Conservation (phyloP, 768 basidiomycete species). For the Rhizopogon roseolus region DNA sequence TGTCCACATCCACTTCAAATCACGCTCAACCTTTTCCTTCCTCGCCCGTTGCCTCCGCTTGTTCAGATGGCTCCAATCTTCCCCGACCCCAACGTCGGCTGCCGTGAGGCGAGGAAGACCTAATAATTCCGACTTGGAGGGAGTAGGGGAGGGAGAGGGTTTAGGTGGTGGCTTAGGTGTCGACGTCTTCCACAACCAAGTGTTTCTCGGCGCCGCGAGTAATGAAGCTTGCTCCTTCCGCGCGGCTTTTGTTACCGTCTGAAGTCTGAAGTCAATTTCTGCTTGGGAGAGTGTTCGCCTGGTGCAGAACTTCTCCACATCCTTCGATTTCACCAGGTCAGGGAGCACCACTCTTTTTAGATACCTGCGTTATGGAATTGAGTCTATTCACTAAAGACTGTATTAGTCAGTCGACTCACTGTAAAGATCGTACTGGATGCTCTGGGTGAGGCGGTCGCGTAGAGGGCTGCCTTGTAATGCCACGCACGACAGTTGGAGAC, state of each 20-base stretch:
- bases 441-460: constrained; percentile 34
- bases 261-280: constrained; percentile 17
- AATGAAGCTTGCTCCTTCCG: constrained; percentile 13
- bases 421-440: constrained; percentile 51
- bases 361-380: constrained; percentile 34
- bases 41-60: constrained; percentile 46
- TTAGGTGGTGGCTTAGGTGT: neutral
- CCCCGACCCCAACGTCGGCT: constrained; percentile 27
- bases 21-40: constrained; percentile 38
- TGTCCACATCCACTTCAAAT: constrained; percentile 35
- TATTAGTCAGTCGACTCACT: constrained; percentile 26
- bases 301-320: constrained; percentile 39
- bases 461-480: neutral
- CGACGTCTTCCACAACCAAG: constrained; percentile 38
- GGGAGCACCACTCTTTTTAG: constrained; percentile 51
- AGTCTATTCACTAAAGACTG: neutral
- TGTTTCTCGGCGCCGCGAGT: constrained; percentile 18
- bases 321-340: constrained; percentile 35
- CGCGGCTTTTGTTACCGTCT: constrained; percentile 15
- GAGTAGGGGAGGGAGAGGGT: constrained; percentile 10
- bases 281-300: constrained; percentile 24
- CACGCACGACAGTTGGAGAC: neutral
- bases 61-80: constrained; percentile 55
- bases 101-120: constrained; percentile 12
- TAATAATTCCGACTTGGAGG: constrained; percentile 14